Percentiles rank a stretch among this genome's conserved stretches.
These are phyloP conservation scores for Aurinia saxatilis DNA, from an alignment of 345 rosid species.

Conservation along the genomic window DNA sequence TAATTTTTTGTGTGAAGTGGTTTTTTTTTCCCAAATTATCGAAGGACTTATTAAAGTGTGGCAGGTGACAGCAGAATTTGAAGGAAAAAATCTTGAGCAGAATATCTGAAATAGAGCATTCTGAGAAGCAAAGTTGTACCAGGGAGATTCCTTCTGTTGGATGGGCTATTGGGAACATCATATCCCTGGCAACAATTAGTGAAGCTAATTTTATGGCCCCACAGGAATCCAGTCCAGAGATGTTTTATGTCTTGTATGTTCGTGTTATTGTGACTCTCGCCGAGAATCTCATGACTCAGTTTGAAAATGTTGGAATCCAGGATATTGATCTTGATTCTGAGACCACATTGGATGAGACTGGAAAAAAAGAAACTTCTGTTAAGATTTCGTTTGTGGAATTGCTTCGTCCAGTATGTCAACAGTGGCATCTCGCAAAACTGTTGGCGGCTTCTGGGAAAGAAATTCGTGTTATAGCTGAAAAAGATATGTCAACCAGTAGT, in stretches of 20 bases:
- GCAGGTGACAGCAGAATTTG: constrained; percentile 90
- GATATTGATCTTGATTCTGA: constrained; percentile 37
- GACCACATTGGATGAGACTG: constrained; percentile 34
- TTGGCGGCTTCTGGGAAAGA: constrained; percentile 44
- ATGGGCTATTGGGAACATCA: constrained; percentile 83
- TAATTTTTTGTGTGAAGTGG: neutral
- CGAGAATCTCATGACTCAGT: constrained; percentile 49
- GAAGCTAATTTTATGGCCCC: constrained; percentile 57
- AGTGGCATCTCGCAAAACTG: constrained; percentile 81
- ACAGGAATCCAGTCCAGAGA: constrained; percentile 38
- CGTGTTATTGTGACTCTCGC: constrained; percentile 54
- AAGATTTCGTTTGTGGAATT: constrained; percentile 53
- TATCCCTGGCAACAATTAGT: constrained; percentile 55
- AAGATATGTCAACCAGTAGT: constrained; percentile 19
- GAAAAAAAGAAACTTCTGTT: constrained; percentile 21
- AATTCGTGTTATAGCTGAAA: constrained; percentile 26
- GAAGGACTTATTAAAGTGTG: constrained; percentile 74
- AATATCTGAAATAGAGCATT: constrained; percentile 43
- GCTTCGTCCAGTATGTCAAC: constrained; percentile 73
- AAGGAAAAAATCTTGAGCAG: constrained; percentile 44
- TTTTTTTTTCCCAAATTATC: constrained; percentile 29
- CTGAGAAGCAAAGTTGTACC: constrained; percentile 31
- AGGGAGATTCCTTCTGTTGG: constrained; percentile 62
- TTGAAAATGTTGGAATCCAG: constrained; percentile 43
- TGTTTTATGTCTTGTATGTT: constrained; percentile 57